Conservation (phyloP, 148 eudicot species). For the Chenopodium quinoa region DNA sequence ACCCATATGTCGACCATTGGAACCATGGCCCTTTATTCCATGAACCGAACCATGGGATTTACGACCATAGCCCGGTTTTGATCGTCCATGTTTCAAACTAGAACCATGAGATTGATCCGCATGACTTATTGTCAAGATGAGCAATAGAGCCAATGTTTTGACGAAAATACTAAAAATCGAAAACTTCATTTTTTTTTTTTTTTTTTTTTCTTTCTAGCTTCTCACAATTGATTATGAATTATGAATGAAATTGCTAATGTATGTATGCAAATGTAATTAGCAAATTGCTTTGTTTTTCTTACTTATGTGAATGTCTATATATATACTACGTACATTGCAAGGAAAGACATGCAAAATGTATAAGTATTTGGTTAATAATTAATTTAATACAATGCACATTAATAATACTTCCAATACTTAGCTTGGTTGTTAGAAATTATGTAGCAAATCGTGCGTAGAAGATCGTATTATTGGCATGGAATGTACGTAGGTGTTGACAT, state of each 20-base stretch:
- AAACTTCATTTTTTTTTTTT: not conserved
- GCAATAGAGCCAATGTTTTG: slow-evolving; percentile 5
- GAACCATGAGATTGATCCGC: not conserved
- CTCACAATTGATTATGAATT: too few species aligned
- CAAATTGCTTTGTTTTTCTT: not conserved
- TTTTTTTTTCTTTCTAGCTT: not conserved
- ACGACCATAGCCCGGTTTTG: not conserved
- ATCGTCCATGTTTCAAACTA: not conserved
- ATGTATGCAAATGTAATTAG: not conserved
- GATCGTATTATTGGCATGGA: not conserved
- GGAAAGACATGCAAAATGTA: not conserved
- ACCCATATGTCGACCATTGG: not conserved
- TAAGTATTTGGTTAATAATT: not conserved
- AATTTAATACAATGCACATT: not conserved
- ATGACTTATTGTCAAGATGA: slow-evolving; percentile 13
- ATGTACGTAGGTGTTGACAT: not conserved
- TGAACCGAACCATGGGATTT: not conserved
- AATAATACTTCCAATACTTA: not conserved
- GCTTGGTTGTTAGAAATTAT: not conserved
- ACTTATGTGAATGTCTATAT: not conserved
- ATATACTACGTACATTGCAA: not conserved
- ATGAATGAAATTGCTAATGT: not conserved
- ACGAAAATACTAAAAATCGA: not conserved
- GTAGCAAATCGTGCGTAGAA: not conserved
- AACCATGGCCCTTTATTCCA: not conserved